Evolutionary conservation across 257 asterid species (phyloP).

Genomic region (Cynanchum wilfordii): DNA sequence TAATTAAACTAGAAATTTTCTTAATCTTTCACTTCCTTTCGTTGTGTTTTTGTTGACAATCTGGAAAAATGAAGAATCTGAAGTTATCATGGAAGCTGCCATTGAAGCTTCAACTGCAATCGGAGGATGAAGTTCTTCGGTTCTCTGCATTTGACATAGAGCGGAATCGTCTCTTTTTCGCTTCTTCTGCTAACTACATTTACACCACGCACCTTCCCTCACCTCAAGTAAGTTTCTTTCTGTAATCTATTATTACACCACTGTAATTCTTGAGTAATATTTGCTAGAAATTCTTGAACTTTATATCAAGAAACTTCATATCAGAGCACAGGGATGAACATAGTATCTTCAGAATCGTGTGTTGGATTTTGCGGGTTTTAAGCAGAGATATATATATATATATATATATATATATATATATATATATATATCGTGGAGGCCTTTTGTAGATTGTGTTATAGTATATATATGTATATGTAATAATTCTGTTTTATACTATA

Average conservation of each 20-base stretch:
- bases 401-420: too few relatives aligned
- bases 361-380: too few relatives aligned
- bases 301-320: neutral
- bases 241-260: neutral
- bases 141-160: slow-evolving; percentile 72
- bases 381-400: too few relatives aligned
- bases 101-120: slow-evolving; percentile 38
- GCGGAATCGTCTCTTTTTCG: slow-evolving; percentile 66
- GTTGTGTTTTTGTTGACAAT: neutral
- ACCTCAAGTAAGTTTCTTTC: slow-evolving; percentile 34
- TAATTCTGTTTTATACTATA: too few relatives aligned
- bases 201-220: slow-evolving; percentile 53
- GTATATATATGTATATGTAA: too few relatives aligned
- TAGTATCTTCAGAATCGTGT: too few relatives aligned
- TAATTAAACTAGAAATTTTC: neutral
- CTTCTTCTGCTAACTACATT: slow-evolving; percentile 63
- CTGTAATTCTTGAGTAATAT: neutral
- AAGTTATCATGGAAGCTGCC: slow-evolving; percentile 59
- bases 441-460: too few relatives aligned
- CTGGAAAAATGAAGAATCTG: slow-evolving; percentile 54
- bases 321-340: too few relatives aligned
- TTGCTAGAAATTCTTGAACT: neutral
- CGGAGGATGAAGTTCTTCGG: slow-evolving; percentile 50
- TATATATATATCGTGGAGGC: too few relatives aligned
- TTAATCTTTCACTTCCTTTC: neutral